Percentiles rank a stretch among this genome's conserved stretches.
Conservation (phyloP, 2,329 filamentous ascomycete genomes). For the Pseudogymnoascus sp. region DNA sequence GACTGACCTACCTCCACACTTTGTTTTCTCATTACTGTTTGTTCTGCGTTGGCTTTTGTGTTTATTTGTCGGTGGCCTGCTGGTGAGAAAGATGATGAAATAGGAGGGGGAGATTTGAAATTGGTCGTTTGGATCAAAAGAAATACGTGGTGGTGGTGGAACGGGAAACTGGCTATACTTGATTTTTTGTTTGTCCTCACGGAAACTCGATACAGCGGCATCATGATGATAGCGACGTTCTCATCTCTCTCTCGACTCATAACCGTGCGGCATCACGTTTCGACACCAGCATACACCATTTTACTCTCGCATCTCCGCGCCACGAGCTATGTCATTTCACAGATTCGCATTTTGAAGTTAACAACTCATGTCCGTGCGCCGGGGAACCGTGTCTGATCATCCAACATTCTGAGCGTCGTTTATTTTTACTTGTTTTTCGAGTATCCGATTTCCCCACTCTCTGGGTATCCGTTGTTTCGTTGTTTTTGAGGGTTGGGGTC, state of each 20-base stretch:
- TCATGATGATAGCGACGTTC: slow-evolving; percentile 5
- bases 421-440: background rate
- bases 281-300: background rate
- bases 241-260: background rate
- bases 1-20: slow-evolving; percentile 3
- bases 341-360: background rate
- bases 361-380: background rate
- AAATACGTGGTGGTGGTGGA: background rate
- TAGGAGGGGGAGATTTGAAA: slow-evolving; percentile 1
- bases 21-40: slow-evolving; percentile 4
- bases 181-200: background rate
- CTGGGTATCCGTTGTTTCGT: background rate
- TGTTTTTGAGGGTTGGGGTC: background rate
- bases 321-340: background rate
- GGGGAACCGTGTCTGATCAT: slow-evolving; percentile 8
- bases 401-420: slow-evolving; percentile 7
- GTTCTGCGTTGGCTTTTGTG: background rate
- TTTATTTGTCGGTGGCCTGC: background rate
- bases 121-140: background rate
- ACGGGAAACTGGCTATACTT: slow-evolving; percentile 1
- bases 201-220: slow-evolving; percentile 4
- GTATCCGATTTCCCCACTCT: background rate
- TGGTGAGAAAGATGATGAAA: background rate
- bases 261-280: background rate
- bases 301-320: background rate